phyloP scores from a whole-genome alignment of 2,329 filamentous ascomycete genomes.

The Penicillium brasilianum region DNA sequence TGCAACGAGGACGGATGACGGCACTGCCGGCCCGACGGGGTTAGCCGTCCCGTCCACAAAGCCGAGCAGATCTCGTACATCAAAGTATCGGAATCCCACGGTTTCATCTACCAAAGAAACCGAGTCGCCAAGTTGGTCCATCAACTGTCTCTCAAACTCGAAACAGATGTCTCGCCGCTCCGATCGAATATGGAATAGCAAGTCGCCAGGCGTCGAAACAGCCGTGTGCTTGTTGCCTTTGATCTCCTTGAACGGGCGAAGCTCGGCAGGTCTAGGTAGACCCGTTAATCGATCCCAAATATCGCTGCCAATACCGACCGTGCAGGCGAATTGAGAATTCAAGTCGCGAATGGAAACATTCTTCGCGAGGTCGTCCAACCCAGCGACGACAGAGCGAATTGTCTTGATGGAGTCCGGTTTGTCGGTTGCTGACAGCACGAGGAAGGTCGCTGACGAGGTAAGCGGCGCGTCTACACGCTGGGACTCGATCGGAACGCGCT shows the following conservation, averaged over 20 bases:
- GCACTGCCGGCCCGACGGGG: constrained; percentile 55
- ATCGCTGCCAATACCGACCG: constrained; percentile 59
- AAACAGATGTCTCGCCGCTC: constrained; percentile 63
- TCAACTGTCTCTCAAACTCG: constrained; percentile 62
- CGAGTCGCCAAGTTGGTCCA: constrained; percentile 55
- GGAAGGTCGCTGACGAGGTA: constrained; percentile 60
- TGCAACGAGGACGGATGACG: constrained; percentile 51
- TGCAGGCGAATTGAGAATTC: constrained; percentile 55
- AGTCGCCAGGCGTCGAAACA: constrained; percentile 61
- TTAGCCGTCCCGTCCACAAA: constrained; percentile 68
- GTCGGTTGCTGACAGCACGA: constrained; percentile 53
- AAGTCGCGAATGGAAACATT: constrained; percentile 60
- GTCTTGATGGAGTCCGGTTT: constrained; percentile 44
- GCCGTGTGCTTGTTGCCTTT: constrained; percentile 58
- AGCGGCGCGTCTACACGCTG: constrained; percentile 59
- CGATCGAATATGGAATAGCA: constrained; percentile 64
- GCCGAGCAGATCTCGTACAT: constrained; percentile 62
- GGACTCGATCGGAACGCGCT: constrained; percentile 41
- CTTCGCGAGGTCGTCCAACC: constrained; percentile 55
- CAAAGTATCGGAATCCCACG: constrained; percentile 64
- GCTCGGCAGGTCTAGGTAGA: constrained; percentile 55
- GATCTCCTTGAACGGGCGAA: constrained; percentile 57
- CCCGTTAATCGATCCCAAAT: constrained; percentile 57
- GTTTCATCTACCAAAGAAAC: constrained; percentile 60
- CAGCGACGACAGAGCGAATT: constrained; percentile 53